Evolutionary conservation across 805 yeast genomes (phyloP), one percentile per base, ranked within the genome.

Genomic region (Candida incommunis): DNA sequence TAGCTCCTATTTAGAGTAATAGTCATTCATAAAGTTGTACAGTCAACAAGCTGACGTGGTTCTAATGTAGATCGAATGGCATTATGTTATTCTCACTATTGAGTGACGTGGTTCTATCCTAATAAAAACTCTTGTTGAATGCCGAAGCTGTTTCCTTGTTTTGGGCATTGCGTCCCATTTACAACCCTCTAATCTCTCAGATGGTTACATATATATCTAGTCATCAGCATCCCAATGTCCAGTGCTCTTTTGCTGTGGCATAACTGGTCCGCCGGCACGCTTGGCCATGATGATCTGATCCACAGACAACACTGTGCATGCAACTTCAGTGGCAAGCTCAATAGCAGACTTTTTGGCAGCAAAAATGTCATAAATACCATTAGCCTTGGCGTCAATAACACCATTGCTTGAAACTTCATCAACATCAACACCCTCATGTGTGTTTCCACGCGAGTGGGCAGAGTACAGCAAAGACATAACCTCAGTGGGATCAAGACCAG

Each of bases 251-350:
- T 83, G 94, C 52, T 74, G 70, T 26, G 96, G 96, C 74, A 87
- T 80, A 25, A 70, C 79, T 42, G 98, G 98, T 21, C 98, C 98
- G 52, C 98, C 98, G 2, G 97, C 96, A 62, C 96, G 78, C 75
- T 90, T 90, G 41, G 98, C 97, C 92, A 90, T 92, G 61, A 90
- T 92, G 57, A 90, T 90, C 72, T 90, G 97, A 63, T 92, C 97
- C 43, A 92, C 92, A 22, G 94, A 79, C 51, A 88, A 71, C 44
- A 88, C 81, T 3, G 97, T 92, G 50, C 74, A 76, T 13, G 95
- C 94, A 42, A 96, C 96, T 53, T 92, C 97, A 2, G 96, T 87
- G 16, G 98, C 97, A 51, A 92, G 80, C 55, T 80, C 76, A 53
- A 92, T 81, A 41, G 96, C 98, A 50, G 85, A 82, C 56, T 72